Conservation (phyloP, 176 grass and related monocot genomes). For the Triticum timopheevii region DNA sequence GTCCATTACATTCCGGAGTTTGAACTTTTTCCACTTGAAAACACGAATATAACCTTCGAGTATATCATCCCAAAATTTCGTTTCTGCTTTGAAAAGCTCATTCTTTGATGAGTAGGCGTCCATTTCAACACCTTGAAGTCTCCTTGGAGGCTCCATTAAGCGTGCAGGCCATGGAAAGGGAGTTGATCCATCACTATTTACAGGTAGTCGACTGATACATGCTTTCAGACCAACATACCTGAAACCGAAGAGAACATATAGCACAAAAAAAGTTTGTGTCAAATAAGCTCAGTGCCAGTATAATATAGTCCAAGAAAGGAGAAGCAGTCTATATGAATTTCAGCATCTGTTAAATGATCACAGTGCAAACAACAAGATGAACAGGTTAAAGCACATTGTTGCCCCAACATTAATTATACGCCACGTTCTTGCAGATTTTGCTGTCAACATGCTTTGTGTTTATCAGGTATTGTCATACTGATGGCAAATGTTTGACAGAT, state of each 20-base stretch:
- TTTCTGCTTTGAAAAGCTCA: constrained; percentile 88
- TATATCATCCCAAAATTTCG: constrained; percentile 72
- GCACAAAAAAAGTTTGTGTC: neutral
- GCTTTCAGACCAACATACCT: constrained; percentile 90
- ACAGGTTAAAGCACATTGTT: neutral
- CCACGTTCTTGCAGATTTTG: neutral
- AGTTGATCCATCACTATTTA: constrained; percentile 58
- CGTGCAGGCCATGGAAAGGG: constrained; percentile 62
- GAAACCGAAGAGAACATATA: constrained; percentile 11
- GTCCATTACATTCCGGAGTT: constrained; percentile 85
- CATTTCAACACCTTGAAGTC: constrained; percentile 87
- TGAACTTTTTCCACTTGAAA: constrained; percentile 82
- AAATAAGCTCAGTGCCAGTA: constrained; percentile 20
- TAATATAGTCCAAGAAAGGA: neutral
- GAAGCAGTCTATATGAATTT: neutral
- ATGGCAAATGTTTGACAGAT: neutral
- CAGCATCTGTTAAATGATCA: neutral
- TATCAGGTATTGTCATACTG: neutral
- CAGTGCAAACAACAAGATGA: neutral
- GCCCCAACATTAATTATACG: neutral
- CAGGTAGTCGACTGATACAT: constrained; percentile 73
- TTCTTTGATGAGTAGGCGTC: constrained; percentile 82
- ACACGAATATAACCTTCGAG: constrained; percentile 61
- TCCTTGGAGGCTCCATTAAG: constrained; percentile 64
- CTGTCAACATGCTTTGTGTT: neutral